phyloP scores from a whole-genome alignment of 2,329 filamentous ascomycete species.

The Penicillium sp. region DNA sequence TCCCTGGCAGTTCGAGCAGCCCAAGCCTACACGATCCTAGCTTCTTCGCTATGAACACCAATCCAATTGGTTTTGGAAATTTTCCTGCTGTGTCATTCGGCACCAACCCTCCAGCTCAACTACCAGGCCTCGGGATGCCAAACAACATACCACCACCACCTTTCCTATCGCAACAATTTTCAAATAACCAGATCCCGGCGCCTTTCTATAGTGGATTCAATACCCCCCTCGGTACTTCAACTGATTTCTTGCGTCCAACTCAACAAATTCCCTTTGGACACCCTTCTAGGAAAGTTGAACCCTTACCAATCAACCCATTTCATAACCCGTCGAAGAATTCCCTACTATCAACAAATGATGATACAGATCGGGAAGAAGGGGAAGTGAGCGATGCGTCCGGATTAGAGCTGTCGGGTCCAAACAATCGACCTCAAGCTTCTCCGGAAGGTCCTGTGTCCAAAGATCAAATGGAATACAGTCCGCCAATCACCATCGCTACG shows the following conservation, averaged over 20 bases:
- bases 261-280: not conserved
- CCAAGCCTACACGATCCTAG: slow-evolving; percentile 18
- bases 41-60: slow-evolving; percentile 18
- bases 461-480: slow-evolving; percentile 21
- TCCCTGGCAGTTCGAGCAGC: slow-evolving; percentile 20
- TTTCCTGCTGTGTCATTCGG: slow-evolving; percentile 7
- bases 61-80: not conserved
- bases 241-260: slow-evolving; percentile 18
- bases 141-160: slow-evolving; percentile 26
- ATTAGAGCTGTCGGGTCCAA: slow-evolving; percentile 28
- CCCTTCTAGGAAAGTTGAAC: slow-evolving; percentile 8
- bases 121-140: slow-evolving; percentile 27
- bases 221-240: slow-evolving; percentile 21
- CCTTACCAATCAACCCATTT: slow-evolving; percentile 13
- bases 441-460: not conserved
- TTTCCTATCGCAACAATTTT: slow-evolving; percentile 30
- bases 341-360: slow-evolving; percentile 21
- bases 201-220: slow-evolving; percentile 31
- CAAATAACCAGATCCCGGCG: slow-evolving; percentile 26
- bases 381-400: slow-evolving; percentile 70
- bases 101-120: slow-evolving; percentile 16
- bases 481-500: slow-evolving; percentile 25
- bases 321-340: slow-evolving; percentile 13
- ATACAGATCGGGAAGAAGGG: slow-evolving; percentile 63
- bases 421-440: not conserved